Evolutionary conservation across 2,329 filamentous ascomycete species (phyloP).

Genomic region (Alternaria gansuensis): DNA sequence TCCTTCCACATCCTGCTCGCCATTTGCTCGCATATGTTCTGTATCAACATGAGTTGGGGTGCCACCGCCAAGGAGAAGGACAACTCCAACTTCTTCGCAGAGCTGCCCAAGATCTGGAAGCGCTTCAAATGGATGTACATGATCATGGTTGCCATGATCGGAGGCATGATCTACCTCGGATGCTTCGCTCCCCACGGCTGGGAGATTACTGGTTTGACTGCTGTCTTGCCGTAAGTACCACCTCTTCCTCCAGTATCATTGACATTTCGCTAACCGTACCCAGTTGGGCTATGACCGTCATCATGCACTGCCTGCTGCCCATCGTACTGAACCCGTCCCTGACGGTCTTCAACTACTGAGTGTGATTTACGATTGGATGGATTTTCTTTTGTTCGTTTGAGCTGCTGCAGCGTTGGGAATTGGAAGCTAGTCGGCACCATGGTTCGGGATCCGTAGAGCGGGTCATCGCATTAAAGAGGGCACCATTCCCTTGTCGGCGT

Average conservation of each 20-base stretch:
- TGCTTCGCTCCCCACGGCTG: constrained; percentile 70
- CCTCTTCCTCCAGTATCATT: not conserved
- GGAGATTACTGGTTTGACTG: constrained; percentile 62
- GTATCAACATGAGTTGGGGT: constrained; percentile 85
- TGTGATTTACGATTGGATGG: constrained; percentile 8
- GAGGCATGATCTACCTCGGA: constrained; percentile 73
- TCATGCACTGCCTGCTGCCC: constrained; percentile 73
- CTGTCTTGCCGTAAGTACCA: constrained; percentile 68
- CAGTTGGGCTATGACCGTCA: constrained; percentile 69
- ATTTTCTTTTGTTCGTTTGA: constrained; percentile 14
- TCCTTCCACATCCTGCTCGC: constrained; percentile 82
- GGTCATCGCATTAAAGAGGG: constrained; percentile 13
- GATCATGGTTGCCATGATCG: constrained; percentile 68
- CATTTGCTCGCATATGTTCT: constrained; percentile 81
- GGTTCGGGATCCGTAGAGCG: constrained; percentile 15
- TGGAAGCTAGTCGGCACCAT: constrained; percentile 21
- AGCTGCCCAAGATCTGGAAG: constrained; percentile 79
- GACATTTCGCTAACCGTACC: constrained; percentile 8
- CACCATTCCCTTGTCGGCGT: constrained; percentile 11
- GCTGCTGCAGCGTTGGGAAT: constrained; percentile 16
- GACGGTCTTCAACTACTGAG: constrained; percentile 78
- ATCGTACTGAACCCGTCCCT: constrained; percentile 76
- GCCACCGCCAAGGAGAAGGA: constrained; percentile 83
- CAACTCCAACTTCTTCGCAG: constrained; percentile 84
- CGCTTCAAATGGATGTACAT: constrained; percentile 73